These are phyloP conservation scores for Mycena epipterygia DNA, from an alignment of 768 basidiomycete genomes.

Conservation along the genomic window DNA sequence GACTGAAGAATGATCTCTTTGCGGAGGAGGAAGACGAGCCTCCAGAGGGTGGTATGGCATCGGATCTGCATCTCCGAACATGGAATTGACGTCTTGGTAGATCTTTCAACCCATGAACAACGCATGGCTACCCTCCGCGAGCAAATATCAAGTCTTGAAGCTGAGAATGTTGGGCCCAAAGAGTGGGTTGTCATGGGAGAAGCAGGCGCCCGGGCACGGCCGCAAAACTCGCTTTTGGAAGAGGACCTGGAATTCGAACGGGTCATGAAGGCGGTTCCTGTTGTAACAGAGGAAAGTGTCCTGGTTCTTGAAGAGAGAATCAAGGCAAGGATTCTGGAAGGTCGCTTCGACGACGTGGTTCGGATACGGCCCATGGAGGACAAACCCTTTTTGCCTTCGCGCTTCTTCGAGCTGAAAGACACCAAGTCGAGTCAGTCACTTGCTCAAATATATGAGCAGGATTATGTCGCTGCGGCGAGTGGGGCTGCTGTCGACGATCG, in stretches of 20 bases:
- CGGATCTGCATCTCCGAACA: conserved; percentile 23
- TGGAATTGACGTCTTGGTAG: conserved; percentile 46
- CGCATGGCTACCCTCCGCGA: conserved; percentile 79
- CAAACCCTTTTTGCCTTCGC: conserved; percentile 92
- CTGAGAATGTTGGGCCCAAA: conserved; percentile 89
- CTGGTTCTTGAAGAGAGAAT: conserved; percentile 89
- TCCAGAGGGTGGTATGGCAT: conserved; percentile 45
- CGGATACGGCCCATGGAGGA: conserved; percentile 85
- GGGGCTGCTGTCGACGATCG: conserved; percentile 75
- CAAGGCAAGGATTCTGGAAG: conserved; percentile 88
- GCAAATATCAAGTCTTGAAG: conserved; percentile 87
- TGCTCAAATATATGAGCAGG: conserved; percentile 96
- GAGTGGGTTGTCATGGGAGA: conserved; percentile 96
- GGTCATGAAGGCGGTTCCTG: conserved; percentile 86
- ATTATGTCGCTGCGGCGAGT: conserved; percentile 80
- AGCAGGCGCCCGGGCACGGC: conserved; percentile 83
- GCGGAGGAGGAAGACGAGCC: conserved; percentile 75
- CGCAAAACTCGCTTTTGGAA: conserved; percentile 92
- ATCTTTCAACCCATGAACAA: conserved; percentile 84
- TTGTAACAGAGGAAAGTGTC: conserved; percentile 91
- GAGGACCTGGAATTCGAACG: conserved; percentile 97
- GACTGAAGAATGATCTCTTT: conserved; percentile 84
- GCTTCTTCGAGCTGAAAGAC: conserved; percentile 90
- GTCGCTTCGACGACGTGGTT: conserved; percentile 91
- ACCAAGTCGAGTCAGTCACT: conserved; percentile 90